phyloP scores from a whole-genome alignment of 176 grass and related monocot genomes.

The Carex myosuroides region DNA sequence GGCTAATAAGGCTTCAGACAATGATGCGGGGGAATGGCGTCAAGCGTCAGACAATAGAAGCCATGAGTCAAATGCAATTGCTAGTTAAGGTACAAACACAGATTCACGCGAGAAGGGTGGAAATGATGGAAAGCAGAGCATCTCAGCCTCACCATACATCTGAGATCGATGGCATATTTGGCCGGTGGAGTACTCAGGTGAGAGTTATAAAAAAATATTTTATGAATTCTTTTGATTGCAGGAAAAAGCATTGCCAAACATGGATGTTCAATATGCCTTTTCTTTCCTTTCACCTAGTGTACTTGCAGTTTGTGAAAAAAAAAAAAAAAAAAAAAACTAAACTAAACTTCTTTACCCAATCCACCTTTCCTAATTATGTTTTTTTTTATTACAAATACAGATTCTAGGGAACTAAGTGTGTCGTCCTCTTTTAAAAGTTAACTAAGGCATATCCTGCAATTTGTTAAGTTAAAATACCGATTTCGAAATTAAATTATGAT shows the following conservation, averaged over 20 bases:
- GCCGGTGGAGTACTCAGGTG: conserved; percentile 22
- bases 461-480: background rate
- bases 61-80: conserved; percentile 87
- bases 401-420: background rate
- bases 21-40: conserved; percentile 58
- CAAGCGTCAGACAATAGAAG: conserved; percentile 67
- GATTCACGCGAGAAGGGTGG: conserved; percentile 60
- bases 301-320: background rate
- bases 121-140: conserved; percentile 72
- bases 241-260: background rate
- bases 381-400: background rate
- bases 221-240: background rate
- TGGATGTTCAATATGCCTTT: background rate
- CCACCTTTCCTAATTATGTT: background rate
- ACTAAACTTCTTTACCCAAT: background rate
- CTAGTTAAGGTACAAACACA: conserved; percentile 77
- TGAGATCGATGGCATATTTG: conserved; percentile 20
- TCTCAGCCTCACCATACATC: conserved; percentile 27
- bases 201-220: background rate
- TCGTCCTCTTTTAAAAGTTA: background rate
- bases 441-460: background rate
- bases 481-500: background rate
- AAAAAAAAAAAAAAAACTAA: background rate
- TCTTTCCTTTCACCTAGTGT: background rate
- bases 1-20: conserved; percentile 73